These are phyloP conservation scores for Gossypium arboreum DNA, from an alignment of 345 rosid species.

Conservation along the genomic window DNA sequence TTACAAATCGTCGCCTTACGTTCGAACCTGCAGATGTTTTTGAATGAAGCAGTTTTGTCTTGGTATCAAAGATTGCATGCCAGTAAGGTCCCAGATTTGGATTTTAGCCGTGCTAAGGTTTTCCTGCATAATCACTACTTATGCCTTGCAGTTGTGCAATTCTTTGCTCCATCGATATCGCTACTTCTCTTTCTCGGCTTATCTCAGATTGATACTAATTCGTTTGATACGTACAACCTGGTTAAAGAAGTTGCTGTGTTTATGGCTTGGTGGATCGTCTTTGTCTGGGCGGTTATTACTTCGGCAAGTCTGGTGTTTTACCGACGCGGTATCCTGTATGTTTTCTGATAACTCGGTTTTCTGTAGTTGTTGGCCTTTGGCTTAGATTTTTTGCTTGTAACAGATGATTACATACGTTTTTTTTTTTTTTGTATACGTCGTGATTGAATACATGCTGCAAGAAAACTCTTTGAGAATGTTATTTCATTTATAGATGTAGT, in stretches of 20 bases:
- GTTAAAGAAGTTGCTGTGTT: slow-evolving; percentile 50
- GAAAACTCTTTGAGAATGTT: neutral
- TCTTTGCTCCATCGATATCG: slow-evolving; percentile 57
- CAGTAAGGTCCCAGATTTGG: slow-evolving; percentile 81
- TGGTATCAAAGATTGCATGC: slow-evolving; percentile 95
- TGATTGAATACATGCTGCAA: neutral
- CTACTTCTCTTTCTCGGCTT: slow-evolving; percentile 60
- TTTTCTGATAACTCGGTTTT: slow-evolving; percentile 42
- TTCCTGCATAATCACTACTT: slow-evolving; percentile 85
- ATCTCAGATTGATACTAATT: slow-evolving; percentile 50
- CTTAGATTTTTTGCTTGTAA: neutral
- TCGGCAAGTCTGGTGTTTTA: slow-evolving; percentile 58
- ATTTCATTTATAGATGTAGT: neutral
- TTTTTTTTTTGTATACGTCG: neutral
- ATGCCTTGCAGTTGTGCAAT: slow-evolving; percentile 74
- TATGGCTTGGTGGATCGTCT: slow-evolving; percentile 90
- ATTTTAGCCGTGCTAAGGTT: slow-evolving; percentile 86
- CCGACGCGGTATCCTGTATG: slow-evolving; percentile 58
- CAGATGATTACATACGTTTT: neutral
- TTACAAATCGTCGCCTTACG: slow-evolving; percentile 61
- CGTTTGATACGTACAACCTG: slow-evolving; percentile 33
- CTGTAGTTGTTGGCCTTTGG: neutral
- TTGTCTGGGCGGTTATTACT: slow-evolving; percentile 60
- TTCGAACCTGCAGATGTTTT: slow-evolving; percentile 75
- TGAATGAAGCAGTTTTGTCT: slow-evolving; percentile 84